Evolutionary conservation across 805 yeast genomes (phyloP), one percentile per base, ranked within the genome.

Genomic region (Spathaspora arborariae): DNA sequence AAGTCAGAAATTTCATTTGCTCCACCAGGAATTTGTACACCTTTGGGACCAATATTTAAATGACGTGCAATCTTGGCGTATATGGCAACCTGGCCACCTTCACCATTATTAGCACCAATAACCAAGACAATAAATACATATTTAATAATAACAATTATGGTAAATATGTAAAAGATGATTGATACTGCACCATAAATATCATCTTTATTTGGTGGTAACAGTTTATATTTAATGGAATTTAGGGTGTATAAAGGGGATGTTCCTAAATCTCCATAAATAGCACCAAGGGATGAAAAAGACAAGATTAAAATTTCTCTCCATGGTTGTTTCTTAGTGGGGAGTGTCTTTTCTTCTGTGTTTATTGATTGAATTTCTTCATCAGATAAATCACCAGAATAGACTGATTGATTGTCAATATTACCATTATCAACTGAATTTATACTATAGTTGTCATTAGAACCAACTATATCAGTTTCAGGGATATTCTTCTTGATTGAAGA

Each of bases 21-120:
- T 21, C 77, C 76, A 24, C 78, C 76, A 1, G 76, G 75, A 15
- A 75, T 66, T 22, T 56, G 55, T 3, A 73, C 76, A 20, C 79
- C 77, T 38, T 57, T 62, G 2, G 77, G 78, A 11, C 78, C 80
- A 42, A 78, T 63, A 34, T 68, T 70, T 51, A 79, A 59, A 33
- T 65, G 63, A 36, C 80, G 64, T 4, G 83, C 81, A 27, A 79
- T 70, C 55, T 79, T 79, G 19, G 84, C 77, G 52, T 80, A 81
- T 38, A 81, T 73, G n/a, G 85, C 85, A 27, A 81, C 74, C 49
- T 79, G 83, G 1, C 85, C 85, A 50, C 85, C 85, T 56, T 80
- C 83, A 40, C 81, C 82, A 40, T 77, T 71, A 57, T 80, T 78
- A 8, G 82, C 80, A 11, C 84, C 85, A 39, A 68, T 56, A 16